Base-by-base conservation (phyloP, 73 alveolate species). In the Paramecium sonneborni region DNA sequence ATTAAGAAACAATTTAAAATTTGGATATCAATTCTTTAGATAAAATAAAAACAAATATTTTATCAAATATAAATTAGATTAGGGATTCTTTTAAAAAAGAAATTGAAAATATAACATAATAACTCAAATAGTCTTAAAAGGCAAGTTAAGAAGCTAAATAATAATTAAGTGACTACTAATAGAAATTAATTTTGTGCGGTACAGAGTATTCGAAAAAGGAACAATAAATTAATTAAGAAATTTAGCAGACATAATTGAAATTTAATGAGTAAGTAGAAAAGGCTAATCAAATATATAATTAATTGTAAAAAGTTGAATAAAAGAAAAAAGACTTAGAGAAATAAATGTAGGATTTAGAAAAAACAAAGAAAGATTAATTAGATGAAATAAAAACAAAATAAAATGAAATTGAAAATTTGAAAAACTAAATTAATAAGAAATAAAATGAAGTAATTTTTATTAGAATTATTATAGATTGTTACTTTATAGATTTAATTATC, bases 11-110 rank as follows among this genome's bases (percentile, higher is more conserved):
- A 32, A 12, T 74, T 1, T 28, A 37, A 34, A 74, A 8, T 37
- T 4, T 67, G 1, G 46, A 34, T 32, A 9, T 24, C 0, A 67
- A 30, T 26, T 67, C 18, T 3, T 32, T 32, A 28, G 39, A 37
- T 21, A 74, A 74, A 28, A 35, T 37, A 0, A 37, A 74, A 15
- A 15, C 18, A 12, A 74, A 21, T 74, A 74, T 37, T 23, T 37
- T 74, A 28, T 5, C 5, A 14, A 34, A 74, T 28, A 74, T 62
- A 4, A 62, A 6, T 7, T 21, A 62, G 18, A 26, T 62, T 18
- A 74, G 44, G 32, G 87, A 74, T 5, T 74, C 37, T 12, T 74
- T 37, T 24, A 74, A 34, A 74, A 74, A 37, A 74, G 87, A 74
- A 35, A 39, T 74, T 21, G 87, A 74, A 12, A 37, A 74, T 18